Evolutionary conservation across 345 rosid species (phyloP).

Genomic region (Leavenworthia alabamica): DNA sequence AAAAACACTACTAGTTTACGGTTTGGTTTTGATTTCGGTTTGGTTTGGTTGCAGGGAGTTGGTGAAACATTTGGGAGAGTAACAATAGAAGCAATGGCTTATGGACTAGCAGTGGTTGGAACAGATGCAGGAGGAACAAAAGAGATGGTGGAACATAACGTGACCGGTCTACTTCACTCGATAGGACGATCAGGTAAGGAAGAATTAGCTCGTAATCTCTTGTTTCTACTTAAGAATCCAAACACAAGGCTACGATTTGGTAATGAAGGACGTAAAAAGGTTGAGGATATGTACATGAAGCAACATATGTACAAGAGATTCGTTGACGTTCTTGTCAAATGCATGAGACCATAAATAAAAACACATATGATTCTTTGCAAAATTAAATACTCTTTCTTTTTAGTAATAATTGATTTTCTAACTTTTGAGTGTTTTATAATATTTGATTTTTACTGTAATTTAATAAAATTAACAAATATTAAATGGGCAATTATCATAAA

Average conservation of each 20-base stretch:
- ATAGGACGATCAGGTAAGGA: conserved; percentile 49
- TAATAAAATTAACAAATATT: too few relatives aligned
- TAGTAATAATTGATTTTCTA: too few relatives aligned
- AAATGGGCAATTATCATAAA: too few relatives aligned
- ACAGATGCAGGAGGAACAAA: conserved; percentile 90
- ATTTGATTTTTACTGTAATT: too few relatives aligned
- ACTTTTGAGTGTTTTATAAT: too few relatives aligned
- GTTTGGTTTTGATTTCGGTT: neutral
- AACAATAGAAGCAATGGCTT: conserved; percentile 96
- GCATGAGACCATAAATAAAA: conserved; percentile 52
- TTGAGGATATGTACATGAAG: conserved; percentile 64
- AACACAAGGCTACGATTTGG: conserved; percentile 50
- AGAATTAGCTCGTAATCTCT: conserved; percentile 51
- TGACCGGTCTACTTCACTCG: conserved; percentile 81
- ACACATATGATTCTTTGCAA: neutral
- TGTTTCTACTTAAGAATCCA: conserved; percentile 48
- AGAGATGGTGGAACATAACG: conserved; percentile 74
- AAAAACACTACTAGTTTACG: neutral
- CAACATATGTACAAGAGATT: conserved; percentile 79
- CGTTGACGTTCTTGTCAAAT: conserved; percentile 61
- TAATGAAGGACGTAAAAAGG: conserved; percentile 58
- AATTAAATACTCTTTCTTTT: too few relatives aligned
- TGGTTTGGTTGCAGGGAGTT: conserved; percentile 41
- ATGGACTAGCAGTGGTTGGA: conserved; percentile 90
- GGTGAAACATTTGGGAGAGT: conserved; percentile 99